These are phyloP conservation scores for Hibiscus trionum DNA, from an alignment of 345 rosid genomes.

Conservation along the genomic window DNA sequence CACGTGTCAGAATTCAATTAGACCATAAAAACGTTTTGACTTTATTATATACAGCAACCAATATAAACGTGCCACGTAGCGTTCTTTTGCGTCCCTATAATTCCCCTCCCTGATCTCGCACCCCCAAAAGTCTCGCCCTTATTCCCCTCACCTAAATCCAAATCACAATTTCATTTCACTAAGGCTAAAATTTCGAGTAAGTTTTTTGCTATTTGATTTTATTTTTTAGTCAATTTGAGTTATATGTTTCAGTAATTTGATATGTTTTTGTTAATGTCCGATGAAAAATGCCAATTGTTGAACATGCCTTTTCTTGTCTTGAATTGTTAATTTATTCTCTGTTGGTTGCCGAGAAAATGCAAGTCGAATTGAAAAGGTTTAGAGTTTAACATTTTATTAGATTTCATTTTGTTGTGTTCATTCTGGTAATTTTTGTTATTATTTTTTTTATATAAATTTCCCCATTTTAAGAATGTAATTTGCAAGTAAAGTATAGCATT, in stretches of 20 bases:
- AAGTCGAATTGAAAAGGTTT: not conserved
- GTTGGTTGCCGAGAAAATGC: conserved; percentile 12
- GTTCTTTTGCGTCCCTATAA: conserved; percentile 21
- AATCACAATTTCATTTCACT: conserved; percentile 9
- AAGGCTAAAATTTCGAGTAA: conserved; percentile 17
- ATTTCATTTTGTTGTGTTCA: not conserved
- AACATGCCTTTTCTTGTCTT: not conserved
- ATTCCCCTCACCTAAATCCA: not conserved
- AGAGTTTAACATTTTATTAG: not conserved
- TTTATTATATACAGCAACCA: not conserved
- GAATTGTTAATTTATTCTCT: conserved; percentile 7
- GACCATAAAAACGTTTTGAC: conserved; percentile 15
- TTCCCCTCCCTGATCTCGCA: conserved; percentile 26
- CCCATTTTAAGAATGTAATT: conserved; percentile 3
- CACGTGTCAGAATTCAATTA: conserved; percentile 16
- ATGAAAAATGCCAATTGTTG: not conserved
- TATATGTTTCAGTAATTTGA: not conserved
- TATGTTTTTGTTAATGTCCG: not conserved
- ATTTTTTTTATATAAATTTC: no score
- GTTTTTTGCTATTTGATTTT: not conserved
- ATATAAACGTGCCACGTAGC: conserved; percentile 19
- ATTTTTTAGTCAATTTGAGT: not conserved
- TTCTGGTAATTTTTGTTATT: not conserved
- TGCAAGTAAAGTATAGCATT: not conserved
- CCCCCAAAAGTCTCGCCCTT: not conserved